These are phyloP conservation scores for Microcos paniculata DNA, from an alignment of 345 rosid genomes.

Conservation along the genomic window DNA sequence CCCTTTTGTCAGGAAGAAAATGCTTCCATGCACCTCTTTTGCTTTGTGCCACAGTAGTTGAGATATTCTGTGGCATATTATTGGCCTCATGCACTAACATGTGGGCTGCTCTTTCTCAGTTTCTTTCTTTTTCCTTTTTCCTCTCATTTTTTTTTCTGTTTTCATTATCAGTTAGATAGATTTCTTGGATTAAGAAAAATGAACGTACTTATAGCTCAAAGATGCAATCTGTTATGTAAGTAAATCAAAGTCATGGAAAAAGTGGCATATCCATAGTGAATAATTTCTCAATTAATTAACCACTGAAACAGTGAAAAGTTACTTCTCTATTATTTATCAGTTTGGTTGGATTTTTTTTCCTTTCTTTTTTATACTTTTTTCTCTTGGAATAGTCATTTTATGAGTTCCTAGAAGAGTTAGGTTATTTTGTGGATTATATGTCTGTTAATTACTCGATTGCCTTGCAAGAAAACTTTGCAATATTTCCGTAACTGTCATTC, in stretches of 20 bases:
- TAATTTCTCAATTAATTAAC: not conserved
- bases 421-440: no score
- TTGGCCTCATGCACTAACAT: not conserved
- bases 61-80: not conserved
- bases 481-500: no score
- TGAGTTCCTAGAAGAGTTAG: no score
- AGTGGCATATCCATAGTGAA: not conserved
- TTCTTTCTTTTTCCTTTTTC: not conserved
- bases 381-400: not conserved
- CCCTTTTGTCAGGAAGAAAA: not conserved
- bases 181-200: not conserved
- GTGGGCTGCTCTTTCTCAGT: no score
- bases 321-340: not conserved
- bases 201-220: not conserved
- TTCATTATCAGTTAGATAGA: not conserved
- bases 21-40: no score
- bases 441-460: no score
- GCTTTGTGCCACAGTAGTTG: no score
- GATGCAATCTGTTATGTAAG: not conserved
- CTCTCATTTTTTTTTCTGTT: not conserved
- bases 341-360: not conserved
- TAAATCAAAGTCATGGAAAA: not conserved
- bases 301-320: not conserved
- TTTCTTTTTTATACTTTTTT: no score
- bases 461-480: no score